Conservation (phyloP, 208 protist genomes). For the Naegleria lovaniensis region DNA sequence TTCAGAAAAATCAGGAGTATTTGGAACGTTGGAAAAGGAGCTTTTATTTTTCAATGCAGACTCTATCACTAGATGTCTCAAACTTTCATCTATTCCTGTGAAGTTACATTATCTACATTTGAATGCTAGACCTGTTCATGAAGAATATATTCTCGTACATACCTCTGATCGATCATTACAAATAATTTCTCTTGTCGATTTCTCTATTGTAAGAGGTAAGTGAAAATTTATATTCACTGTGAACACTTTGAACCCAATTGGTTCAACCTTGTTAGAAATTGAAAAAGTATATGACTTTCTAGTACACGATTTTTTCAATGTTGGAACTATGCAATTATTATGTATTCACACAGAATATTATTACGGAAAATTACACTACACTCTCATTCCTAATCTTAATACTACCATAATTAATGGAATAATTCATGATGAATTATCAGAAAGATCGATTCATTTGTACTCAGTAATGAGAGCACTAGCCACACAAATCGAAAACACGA, state of each 20-base stretch:
- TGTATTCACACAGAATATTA: neutral
- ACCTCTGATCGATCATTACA: neutral
- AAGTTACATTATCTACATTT: neutral
- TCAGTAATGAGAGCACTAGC: neutral
- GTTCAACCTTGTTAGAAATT: neutral
- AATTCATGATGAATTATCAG: neutral
- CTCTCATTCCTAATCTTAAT: neutral
- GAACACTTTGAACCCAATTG: too few relatives aligned
- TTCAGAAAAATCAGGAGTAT: neutral
- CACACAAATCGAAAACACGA: neutral
- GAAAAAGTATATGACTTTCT: neutral
- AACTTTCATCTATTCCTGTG: neutral
- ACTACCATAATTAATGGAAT: neutral
- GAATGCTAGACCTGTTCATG: neutral
- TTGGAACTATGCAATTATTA: neutral
- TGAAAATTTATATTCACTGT: too few relatives aligned
- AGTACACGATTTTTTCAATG: neutral
- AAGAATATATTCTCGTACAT: neutral
- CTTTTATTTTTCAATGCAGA: neutral
- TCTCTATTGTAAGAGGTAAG: neutral
- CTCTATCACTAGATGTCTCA: neutral
- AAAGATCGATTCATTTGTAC: neutral
- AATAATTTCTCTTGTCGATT: neutral
- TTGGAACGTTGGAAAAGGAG: neutral
- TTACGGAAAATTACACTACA: neutral